Conservation (phyloP, 768 basidiomycete species). For the Suillus lakei region DNA sequence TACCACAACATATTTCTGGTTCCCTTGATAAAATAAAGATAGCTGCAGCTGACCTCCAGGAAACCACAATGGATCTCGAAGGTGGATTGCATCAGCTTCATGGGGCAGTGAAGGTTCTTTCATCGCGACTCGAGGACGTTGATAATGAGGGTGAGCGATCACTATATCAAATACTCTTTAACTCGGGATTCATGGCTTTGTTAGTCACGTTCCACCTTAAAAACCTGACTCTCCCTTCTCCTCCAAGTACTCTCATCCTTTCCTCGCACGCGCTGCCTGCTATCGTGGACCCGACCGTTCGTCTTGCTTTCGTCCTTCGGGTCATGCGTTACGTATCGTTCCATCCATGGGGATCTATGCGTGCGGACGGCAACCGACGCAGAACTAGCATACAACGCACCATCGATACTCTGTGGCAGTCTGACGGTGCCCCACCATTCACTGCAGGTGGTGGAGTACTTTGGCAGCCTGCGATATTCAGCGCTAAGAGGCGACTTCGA, state of each 20-base stretch:
- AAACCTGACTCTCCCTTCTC: slow-evolving; percentile 45
- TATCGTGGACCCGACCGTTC: slow-evolving; percentile 40
- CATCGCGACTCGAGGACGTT: slow-evolving; percentile 41
- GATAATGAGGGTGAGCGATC: slow-evolving; percentile 48
- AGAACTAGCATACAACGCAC: slow-evolving; percentile 51
- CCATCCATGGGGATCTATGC: slow-evolving; percentile 74
- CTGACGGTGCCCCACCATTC: slow-evolving; percentile 41
- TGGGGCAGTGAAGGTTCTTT: slow-evolving; percentile 41
- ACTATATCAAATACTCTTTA: background rate
- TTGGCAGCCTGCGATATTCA: slow-evolving; percentile 59
- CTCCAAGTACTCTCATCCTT: slow-evolving; percentile 54
- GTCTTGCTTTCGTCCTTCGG: slow-evolving; percentile 51
- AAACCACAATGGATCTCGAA: slow-evolving; percentile 37
- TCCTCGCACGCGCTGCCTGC: slow-evolving; percentile 39
- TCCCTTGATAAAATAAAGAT: slow-evolving; percentile 38
- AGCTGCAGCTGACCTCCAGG: slow-evolving; percentile 33
- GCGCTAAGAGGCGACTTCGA: slow-evolving; percentile 22
- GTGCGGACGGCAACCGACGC: slow-evolving; percentile 64
- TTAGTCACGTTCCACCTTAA: slow-evolving; percentile 49
- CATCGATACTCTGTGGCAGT: slow-evolving; percentile 50
- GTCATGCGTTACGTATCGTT: slow-evolving; percentile 74
- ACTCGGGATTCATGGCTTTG: slow-evolving; percentile 13
- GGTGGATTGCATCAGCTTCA: slow-evolving; percentile 44
- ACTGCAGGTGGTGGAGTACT: slow-evolving; percentile 64
- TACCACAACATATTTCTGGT: slow-evolving; percentile 38